Base-by-base conservation (phyloP, 805 yeast species). In the Saccharomycopsis microspora region DNA sequence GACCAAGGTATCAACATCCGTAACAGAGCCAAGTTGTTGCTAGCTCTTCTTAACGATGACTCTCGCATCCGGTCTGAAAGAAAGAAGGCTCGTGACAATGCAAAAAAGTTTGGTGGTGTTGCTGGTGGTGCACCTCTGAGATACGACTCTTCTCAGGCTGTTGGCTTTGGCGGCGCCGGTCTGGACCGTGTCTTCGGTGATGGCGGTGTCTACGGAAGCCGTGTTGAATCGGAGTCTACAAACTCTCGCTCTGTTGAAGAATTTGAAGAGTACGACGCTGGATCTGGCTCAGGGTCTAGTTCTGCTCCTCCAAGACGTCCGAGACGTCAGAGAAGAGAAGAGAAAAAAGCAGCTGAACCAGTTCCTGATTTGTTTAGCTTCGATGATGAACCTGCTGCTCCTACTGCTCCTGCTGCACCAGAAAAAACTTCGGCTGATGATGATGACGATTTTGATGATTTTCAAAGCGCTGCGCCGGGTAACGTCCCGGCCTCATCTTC, bases 1-100 rank as follows among this genome's bases (percentile, higher is more conserved):
- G 98, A 93, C 64, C 97, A 89, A 66, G 98, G 98, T 46, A 79
- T 88, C 56, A 89, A 90, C 61, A 96, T 93, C 49, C 78, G 98
- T 60, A 89, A 86, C 66, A 78, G 96, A 56, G 82, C 96, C 32
- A 85, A 87, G 63, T 81, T 79, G 54, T 70, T 93, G 53, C 69
- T 80, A 30, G 72, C 71, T 10, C 70, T 93, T 55, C 71, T 93
- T 55, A 78, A 78, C 56, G 54, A 51, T 34, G 52, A 51, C 10
- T 30, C n/a, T 29, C 48, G 44, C 32, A 51, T 51, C 32, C 39
- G 54, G 33, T 19, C 50, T 30, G 54, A 51, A 41, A 43, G 54
- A 6, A 51, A 51, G 31, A 49, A 51, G 32, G 54, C 54, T 29
- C 40, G 53, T 30, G 52, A 51, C 35, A 51, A 51, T 40, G 52